Conservation (phyloP, 805 yeast species). For the Myxozyma vanderwaltii region DNA sequence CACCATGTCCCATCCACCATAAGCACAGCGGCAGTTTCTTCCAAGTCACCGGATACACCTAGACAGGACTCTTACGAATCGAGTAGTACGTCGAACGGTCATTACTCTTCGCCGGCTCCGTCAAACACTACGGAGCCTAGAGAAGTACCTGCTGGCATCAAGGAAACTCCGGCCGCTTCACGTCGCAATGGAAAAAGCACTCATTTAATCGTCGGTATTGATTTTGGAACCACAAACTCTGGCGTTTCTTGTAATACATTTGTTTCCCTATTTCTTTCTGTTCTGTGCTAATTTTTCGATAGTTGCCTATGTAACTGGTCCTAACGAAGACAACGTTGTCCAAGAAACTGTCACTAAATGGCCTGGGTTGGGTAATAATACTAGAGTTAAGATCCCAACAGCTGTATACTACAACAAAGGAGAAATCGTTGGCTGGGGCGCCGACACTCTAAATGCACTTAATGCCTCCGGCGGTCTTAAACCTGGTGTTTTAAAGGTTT, state of each 20-base stretch:
- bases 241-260: conserved; percentile 29
- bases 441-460: conserved; percentile 8
- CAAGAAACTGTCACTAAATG: conserved; percentile 16
- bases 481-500: conserved; percentile 19
- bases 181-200: neutral
- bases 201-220: conserved; percentile 29
- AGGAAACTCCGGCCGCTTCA: neutral
- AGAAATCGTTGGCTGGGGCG: conserved; percentile 29
- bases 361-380: conserved; percentile 25
- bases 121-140: neutral
- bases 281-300: neutral
- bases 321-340: conserved; percentile 1
- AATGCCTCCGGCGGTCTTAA: conserved; percentile 8
- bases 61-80: no score
- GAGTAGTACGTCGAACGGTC: no score
- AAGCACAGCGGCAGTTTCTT: no score
- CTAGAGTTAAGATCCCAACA: conserved; percentile 23
- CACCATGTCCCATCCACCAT: no score
- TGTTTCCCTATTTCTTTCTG: no score
- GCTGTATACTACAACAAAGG: conserved; percentile 24
- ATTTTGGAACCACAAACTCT: conserved; percentile 29
- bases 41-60: no score
- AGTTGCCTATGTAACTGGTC: conserved; percentile 13
- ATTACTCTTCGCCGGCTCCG: neutral
- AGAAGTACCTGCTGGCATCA: neutral